Percentiles rank a stretch among this genome's conserved stretches.
These are phyloP conservation scores for Pichia sp. DNA, from an alignment of 1,139 yeast genomes.

Conservation along the genomic window DNA sequence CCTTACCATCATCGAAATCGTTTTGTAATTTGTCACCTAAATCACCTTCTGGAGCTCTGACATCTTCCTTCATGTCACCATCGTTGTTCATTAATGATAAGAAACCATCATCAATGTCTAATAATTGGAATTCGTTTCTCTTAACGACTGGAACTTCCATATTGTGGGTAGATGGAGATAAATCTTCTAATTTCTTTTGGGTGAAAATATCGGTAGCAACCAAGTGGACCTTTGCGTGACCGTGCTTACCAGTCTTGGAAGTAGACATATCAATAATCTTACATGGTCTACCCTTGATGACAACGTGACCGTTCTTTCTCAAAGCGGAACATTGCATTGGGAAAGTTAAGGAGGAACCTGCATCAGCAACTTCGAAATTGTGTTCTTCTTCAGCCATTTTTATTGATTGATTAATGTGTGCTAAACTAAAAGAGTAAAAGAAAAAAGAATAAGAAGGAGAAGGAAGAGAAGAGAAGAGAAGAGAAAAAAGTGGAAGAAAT, in stretches of 20 bases:
- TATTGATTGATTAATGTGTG: slow-evolving; percentile 3
- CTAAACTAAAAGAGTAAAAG: neutral
- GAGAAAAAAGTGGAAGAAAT: neutral
- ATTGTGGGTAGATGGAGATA: slow-evolving; percentile 99
- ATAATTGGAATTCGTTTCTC: slow-evolving; percentile 94
- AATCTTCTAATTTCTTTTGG: slow-evolving; percentile 98
- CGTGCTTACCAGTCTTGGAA: slow-evolving; percentile 99
- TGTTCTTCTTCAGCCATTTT: slow-evolving; percentile 81
- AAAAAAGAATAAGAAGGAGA: neutral
- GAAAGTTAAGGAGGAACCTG: slow-evolving; percentile 98
- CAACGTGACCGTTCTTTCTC: slow-evolving; percentile 99
- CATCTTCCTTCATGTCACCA: slow-evolving; percentile 99
- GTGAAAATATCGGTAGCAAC: slow-evolving; percentile 99
- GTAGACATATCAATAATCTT: slow-evolving; percentile 99
- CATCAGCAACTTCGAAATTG: slow-evolving; percentile 96
- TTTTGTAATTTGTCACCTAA: slow-evolving; percentile 86
- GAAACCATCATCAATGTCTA: slow-evolving; percentile 98
- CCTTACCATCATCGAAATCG: slow-evolving; percentile 97
- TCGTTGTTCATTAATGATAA: slow-evolving; percentile 93
- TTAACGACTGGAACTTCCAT: slow-evolving; percentile 98
- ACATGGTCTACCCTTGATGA: slow-evolving; percentile 98
- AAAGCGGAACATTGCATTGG: slow-evolving; percentile 99
- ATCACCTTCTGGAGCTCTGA: slow-evolving; percentile 96
- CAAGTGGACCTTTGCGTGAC: slow-evolving; percentile 99
- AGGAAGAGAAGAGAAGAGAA: neutral